Evolutionary conservation across 768 basidiomycete genomes (phyloP).

Genomic region (Dictyophora rubrovolvata): DNA sequence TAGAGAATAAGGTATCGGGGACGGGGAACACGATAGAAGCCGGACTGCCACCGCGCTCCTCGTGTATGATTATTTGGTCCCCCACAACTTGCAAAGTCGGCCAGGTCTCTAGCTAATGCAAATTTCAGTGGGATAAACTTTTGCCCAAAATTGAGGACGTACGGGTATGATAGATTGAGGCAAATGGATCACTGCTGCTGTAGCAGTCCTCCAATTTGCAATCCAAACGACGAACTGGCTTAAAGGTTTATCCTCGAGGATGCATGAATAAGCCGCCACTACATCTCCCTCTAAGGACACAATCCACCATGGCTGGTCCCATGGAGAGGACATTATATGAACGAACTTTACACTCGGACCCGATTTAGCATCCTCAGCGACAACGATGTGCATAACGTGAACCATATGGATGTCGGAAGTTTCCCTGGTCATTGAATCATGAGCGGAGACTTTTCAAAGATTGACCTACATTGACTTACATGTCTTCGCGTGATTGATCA

Average conservation of each 20-base stretch:
- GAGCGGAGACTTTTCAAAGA: background rate
- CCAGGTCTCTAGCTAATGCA: constrained; percentile 6
- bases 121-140: background rate
- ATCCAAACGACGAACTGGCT: constrained; percentile 8
- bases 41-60: constrained; percentile 6
- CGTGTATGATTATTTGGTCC: constrained; percentile 3
- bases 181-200: constrained; percentile 8
- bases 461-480: background rate
- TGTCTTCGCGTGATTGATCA: background rate
- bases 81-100: constrained; percentile 9
- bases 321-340: constrained; percentile 5
- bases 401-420: constrained; percentile 4
- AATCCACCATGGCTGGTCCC: constrained; percentile 8
- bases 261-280: constrained; percentile 7
- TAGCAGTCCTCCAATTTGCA: constrained; percentile 7
- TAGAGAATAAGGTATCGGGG: constrained; percentile 8
- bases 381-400: constrained; percentile 2
- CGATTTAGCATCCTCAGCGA: background rate
- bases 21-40: constrained; percentile 8
- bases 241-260: background rate
- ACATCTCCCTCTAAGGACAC: constrained; percentile 10
- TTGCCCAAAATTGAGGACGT: background rate
- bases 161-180: constrained; percentile 7
- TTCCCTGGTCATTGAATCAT: background rate
- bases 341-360: constrained; percentile 1